These are phyloP conservation scores for Fusarium piperis DNA, from an alignment of 2,329 filamentous ascomycete species.

Conservation along the genomic window DNA sequence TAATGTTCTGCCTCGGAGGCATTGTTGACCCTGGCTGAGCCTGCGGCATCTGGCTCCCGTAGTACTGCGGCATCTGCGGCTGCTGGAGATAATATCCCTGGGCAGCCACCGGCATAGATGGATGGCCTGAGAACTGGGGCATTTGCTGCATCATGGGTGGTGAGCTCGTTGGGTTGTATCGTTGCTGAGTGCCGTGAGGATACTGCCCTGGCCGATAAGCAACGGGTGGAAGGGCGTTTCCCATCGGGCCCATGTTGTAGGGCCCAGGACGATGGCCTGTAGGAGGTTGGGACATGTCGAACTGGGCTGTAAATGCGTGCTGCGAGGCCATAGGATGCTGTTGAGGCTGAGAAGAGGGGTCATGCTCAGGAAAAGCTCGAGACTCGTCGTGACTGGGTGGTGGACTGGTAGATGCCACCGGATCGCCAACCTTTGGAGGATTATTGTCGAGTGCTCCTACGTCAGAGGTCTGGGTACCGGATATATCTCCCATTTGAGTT, in stretches of 20 bases:
- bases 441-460: slow-evolving; percentile 14
- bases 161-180: slow-evolving; percentile 48
- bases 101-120: slow-evolving; percentile 49
- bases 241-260: slow-evolving; percentile 61
- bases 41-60: slow-evolving; percentile 53
- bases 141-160: slow-evolving; percentile 53
- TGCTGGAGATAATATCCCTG: slow-evolving; percentile 61
- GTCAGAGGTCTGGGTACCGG: slow-evolving; percentile 23
- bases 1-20: slow-evolving; percentile 51
- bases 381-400: slow-evolving; percentile 13
- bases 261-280: slow-evolving; percentile 40
- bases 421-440: slow-evolving; percentile 12
- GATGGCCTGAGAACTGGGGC: slow-evolving; percentile 52
- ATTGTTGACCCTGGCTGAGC: slow-evolving; percentile 49
- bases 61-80: slow-evolving; percentile 57
- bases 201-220: slow-evolving; percentile 53
- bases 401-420: slow-evolving; percentile 5
- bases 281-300: slow-evolving; percentile 51
- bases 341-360: slow-evolving; percentile 31
- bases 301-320: slow-evolving; percentile 54
- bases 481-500: slow-evolving; percentile 39
- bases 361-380: slow-evolving; percentile 31
- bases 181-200: slow-evolving; percentile 47
- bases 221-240: slow-evolving; percentile 54
- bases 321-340: slow-evolving; percentile 46